phyloP scores from a whole-genome alignment of 1,139 yeast species.

The Yamadazyma pseudoaaseri region DNA sequence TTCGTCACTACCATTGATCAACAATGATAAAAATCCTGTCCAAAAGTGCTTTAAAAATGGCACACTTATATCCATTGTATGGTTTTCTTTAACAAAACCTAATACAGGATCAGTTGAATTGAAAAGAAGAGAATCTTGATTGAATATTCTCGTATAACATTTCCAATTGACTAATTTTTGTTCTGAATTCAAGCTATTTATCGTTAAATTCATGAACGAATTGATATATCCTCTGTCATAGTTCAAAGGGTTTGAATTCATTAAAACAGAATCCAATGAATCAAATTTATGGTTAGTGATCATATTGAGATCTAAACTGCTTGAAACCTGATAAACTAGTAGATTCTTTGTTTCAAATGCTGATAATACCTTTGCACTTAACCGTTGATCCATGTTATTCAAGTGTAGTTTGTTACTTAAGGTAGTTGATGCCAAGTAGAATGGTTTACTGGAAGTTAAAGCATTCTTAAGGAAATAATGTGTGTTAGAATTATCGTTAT shows the following conservation, averaged over 20 bases:
- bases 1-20: constrained; percentile 34
- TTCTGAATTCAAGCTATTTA: constrained; percentile 9
- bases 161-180: constrained; percentile 32
- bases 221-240: constrained; percentile 26
- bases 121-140: constrained; percentile 23
- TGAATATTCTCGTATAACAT: constrained; percentile 31
- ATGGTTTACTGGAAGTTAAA: constrained; percentile 2
- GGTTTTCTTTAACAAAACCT: constrained; percentile 25
- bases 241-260: constrained; percentile 19
- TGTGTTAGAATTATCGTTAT: constrained; percentile 5
- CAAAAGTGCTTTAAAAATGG: constrained; percentile 43
- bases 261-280: constrained; percentile 15
- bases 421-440: constrained; percentile 6
- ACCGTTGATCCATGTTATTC: neutral
- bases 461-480: constrained; percentile 15
- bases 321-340: constrained; percentile 10
- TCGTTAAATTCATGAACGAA: constrained; percentile 28
- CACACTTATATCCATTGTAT: constrained; percentile 28
- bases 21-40: constrained; percentile 38
- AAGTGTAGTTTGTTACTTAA: constrained; percentile 5
- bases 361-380: constrained; percentile 2
- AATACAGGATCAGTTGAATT: constrained; percentile 32
- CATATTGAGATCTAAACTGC: constrained; percentile 13
- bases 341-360: constrained; percentile 10
- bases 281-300: constrained; percentile 13